A percentile compares a stretch with the other conserved stretches of the same genome.
These are phyloP conservation scores for Talaromyces pinophilus DNA, from an alignment of 2,329 filamentous ascomycete genomes.

Conservation along the genomic window DNA sequence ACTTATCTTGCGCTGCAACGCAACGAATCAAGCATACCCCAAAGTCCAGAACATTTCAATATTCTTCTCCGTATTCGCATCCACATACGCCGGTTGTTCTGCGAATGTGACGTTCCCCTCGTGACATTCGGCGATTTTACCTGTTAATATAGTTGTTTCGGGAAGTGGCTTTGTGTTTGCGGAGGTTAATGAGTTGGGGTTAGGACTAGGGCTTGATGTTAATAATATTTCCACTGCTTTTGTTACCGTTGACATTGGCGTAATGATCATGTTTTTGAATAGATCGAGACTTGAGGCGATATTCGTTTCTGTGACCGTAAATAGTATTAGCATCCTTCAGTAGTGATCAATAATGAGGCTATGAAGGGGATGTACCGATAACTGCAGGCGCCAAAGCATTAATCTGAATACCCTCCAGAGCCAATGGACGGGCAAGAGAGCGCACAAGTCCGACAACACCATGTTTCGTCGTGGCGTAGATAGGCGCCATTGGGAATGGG, in stretches of 20 bases:
- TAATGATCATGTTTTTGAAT: constrained; percentile 53
- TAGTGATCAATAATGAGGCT: too few relatives aligned
- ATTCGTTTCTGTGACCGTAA: constrained; percentile 44
- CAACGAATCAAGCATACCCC: constrained; percentile 46
- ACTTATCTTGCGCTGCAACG: too few relatives aligned
- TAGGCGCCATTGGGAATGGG: constrained; percentile 53
- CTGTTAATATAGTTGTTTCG: background rate
- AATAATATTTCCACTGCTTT: constrained; percentile 49
- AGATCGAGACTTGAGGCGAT: constrained; percentile 49
- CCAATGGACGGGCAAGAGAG: constrained; percentile 47
- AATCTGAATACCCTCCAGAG: constrained; percentile 49
- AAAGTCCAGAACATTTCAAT: constrained; percentile 52
- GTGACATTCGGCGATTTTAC: constrained; percentile 55
- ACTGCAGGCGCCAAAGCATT: constrained; percentile 55
- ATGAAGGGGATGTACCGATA: constrained; percentile 42
- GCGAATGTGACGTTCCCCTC: constrained; percentile 51
- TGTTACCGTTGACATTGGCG: constrained; percentile 53
- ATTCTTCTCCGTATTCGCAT: constrained; percentile 52
- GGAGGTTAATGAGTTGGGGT: constrained; percentile 41
- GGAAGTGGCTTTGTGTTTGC: constrained; percentile 25
- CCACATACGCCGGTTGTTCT: constrained; percentile 49
- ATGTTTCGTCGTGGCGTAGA: constrained; percentile 54
- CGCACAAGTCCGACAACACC: constrained; percentile 55
- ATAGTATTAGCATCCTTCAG: background rate
- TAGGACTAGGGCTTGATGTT: constrained; percentile 24